Evolutionary conservation across 1,139 yeast genomes (phyloP), one percentile per base, ranked within the genome.

Genomic region (Yamadazyma dendronema): DNA sequence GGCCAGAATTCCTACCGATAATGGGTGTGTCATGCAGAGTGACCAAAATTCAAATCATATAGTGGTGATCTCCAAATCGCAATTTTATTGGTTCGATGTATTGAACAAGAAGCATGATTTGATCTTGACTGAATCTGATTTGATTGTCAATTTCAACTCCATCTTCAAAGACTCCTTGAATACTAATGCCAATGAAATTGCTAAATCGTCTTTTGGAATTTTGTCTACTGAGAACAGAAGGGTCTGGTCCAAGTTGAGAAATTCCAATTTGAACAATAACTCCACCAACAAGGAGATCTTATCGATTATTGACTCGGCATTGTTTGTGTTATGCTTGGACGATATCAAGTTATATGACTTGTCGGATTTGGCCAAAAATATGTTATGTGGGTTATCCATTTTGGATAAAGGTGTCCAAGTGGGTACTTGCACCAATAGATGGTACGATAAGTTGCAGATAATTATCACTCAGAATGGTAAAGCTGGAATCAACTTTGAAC

Each of bases 401-500:
- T 65, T 86, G 28, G 87, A 83, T 45, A 78, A 84, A 51, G 96
- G 96, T 52, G 80, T 87, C 35, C 96, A 89, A 62, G 84, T 84
- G 26, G 97, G 97, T 44, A 88, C 96, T 9, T 88, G 96, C 62
- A 85, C 96, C 28, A 89, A 89, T 61, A 73, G 97, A 57, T 89
- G 96, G 96, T 89, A 88, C 57, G 96, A 89, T 62, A 89, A 89
- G 63, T 66, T 89, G 46, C 97, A 89, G 61, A 74, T 89, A 47
- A 89, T 89, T 40, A 80, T 89, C 36, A 87, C 96, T n/a, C 80
- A 81, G 56, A 87, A 88, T 59, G 96, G 95, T 27, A 86, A 86
- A 59, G 96, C 95, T 1, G 97, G 97, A 28, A 82, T 89, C 50
- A 89, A 89, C 59, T 89, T 89, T 57, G 97, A 89, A 57, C 96